Evolutionary conservation across 495 filamentous ascomycete species (phyloP), one percentile per base, ranked within the genome.

Genomic region (Neurospora tetrasperma): DNA sequence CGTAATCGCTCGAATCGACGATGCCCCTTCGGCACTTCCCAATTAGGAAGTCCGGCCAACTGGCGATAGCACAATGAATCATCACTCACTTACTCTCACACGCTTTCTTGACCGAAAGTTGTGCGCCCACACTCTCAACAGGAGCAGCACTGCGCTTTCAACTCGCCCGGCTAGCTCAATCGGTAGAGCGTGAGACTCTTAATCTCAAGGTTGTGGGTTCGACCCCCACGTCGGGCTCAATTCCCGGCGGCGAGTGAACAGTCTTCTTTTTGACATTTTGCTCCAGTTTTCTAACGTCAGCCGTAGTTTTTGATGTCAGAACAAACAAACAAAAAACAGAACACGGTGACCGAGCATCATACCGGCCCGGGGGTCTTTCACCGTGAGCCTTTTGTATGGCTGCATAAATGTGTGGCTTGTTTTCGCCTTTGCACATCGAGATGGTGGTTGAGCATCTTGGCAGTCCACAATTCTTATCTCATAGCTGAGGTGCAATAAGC

Each of bases 131-230:
- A 59, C 27, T 66, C 27, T 31, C 14, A 66, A 66, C 27, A 31
- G 23, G 11, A 31, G 48, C 48, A 54, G 46, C n/a, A 62, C 54
- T 62, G 54, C 54, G 54, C 54, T 31, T 62, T 31, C 27, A 31
- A 62, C 48, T 59, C 48, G 69, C 69, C 69, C 69, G 77, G 87
- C 86, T 90, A 89, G 87, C 87, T 90, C 88, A 89, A 89, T 90
- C 88, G 88, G 88, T 88, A 89, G 88, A 89, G 88, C 88, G 88
- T 89, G 85, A 88, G 88, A 89, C 88, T 90, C 87, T 89, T 89
- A 89, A 62, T 62, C 54, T 62, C 54, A 31, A 62, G 54, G 54
- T 31, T 62, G 54, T 62, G 54, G 23, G 23, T 62, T 62, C 54
- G 54, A 62, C 54, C 54, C 54, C 54, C 54, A 35, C 54, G 54